Percentiles rank a stretch among this genome's conserved stretches.
Conservation (phyloP, 768 basidiomycete genomes). For the Epithele typhae region DNA sequence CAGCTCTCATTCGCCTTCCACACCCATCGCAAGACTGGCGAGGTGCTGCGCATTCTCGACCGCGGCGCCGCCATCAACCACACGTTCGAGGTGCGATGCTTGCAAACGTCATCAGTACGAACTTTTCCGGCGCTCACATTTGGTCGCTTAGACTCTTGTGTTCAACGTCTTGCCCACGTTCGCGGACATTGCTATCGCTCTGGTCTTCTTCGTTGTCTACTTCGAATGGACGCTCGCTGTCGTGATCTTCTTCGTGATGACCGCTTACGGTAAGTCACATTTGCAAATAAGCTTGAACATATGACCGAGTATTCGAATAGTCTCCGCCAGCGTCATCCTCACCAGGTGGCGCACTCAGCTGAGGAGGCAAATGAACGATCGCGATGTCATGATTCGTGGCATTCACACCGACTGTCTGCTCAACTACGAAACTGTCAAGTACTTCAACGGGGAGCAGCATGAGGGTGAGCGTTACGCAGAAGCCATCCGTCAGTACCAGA, state of each 20-base stretch:
- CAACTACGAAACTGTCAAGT: conserved; percentile 85
- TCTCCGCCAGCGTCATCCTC: conserved; percentile 47
- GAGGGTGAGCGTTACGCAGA: conserved; percentile 68
- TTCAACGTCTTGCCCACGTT: conserved; percentile 84
- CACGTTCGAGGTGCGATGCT: conserved; percentile 53
- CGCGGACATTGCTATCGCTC: conserved; percentile 71
- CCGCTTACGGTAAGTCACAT: conserved; percentile 56
- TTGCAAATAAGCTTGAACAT: neutral
- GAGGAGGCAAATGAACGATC: conserved; percentile 78
- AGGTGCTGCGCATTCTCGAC: conserved; percentile 76
- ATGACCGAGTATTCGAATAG: conserved; percentile 22
- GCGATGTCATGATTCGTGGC: conserved; percentile 74
- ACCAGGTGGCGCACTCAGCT: conserved; percentile 72
- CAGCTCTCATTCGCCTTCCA: conserved; percentile 85
- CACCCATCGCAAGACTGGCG: conserved; percentile 79
- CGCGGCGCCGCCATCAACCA: conserved; percentile 86
- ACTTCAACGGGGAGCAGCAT: conserved; percentile 82
- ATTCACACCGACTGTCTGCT: conserved; percentile 80
- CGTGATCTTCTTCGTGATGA: conserved; percentile 70
- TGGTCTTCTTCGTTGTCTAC: conserved; percentile 55
- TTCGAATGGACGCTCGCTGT: conserved; percentile 67
- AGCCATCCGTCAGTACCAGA: conserved; percentile 72
- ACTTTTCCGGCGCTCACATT: neutral
- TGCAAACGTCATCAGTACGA: neutral
- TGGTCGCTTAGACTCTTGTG: conserved; percentile 57